Evolutionary conservation across 129 eudicot genomes (phyloP).

Genomic region (Flaveria trinervia): DNA sequence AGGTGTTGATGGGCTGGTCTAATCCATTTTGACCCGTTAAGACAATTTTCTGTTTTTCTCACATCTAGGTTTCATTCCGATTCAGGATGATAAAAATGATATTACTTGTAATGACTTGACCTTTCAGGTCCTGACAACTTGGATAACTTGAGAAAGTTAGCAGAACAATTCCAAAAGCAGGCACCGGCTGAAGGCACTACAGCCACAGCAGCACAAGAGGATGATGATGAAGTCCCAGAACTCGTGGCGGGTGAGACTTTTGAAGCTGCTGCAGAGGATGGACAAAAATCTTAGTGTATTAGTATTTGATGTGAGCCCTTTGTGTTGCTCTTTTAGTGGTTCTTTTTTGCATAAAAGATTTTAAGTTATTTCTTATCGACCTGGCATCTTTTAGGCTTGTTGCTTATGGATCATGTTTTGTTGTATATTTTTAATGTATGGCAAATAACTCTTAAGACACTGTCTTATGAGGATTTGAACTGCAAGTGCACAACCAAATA

Average conservation of each 20-base stretch:
- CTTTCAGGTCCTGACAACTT: constrained; percentile 28
- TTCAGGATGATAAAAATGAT: neutral
- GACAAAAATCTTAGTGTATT: neutral
- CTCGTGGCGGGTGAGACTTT: constrained; percentile 63
- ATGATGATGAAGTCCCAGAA: constrained; percentile 53
- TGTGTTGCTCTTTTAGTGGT: neutral
- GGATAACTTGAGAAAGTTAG: constrained; percentile 65
- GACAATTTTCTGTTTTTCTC: neutral
- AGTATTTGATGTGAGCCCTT: neutral
- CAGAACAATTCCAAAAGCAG: constrained; percentile 65
- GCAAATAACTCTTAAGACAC: neutral
- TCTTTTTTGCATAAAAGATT: neutral
- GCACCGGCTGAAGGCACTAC: constrained; percentile 35
- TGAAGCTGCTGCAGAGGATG: constrained; percentile 59
- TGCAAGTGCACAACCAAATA: neutral
- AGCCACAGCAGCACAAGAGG: constrained; percentile 35
- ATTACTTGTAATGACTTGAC: neutral
- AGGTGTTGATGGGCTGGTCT: neutral
- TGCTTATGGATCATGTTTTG: neutral
- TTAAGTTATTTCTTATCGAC: neutral
- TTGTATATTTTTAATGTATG: neutral
- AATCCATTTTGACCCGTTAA: neutral
- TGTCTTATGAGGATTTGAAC: constrained; percentile 2
- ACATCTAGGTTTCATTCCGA: neutral
- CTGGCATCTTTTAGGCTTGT: constrained; percentile 4